A percentile compares a stretch with the other conserved stretches of the same genome.
Evolutionary conservation across 2,329 filamentous ascomycete species (phyloP).

Genomic region (Colletotrichum salicis): DNA sequence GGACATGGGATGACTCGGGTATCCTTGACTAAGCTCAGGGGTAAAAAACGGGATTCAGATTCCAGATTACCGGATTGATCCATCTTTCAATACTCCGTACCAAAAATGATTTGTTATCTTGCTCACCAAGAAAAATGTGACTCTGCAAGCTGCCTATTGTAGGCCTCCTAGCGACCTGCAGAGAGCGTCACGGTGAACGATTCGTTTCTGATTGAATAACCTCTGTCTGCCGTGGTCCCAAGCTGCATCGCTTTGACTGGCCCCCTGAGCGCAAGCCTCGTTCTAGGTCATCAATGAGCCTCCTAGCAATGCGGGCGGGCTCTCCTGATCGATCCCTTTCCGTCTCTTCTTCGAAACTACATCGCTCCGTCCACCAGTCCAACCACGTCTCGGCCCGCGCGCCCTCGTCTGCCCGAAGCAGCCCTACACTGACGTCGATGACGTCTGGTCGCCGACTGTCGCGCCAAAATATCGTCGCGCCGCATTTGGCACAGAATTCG

Average conservation of each 20-base stretch:
- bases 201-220: neutral
- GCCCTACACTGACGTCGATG: constrained; percentile 72
- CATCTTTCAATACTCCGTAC: neutral
- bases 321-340: constrained; percentile 42
- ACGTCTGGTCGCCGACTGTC: constrained; percentile 62
- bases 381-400: constrained; percentile 68
- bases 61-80: neutral
- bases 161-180: neutral
- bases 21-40: neutral
- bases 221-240: neutral
- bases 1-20: constrained; percentile 13
- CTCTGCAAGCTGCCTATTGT: neutral
- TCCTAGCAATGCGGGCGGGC: constrained; percentile 40
- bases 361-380: constrained; percentile 67
- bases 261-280: constrained; percentile 37
- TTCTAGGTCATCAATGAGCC: constrained; percentile 43
- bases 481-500: constrained; percentile 71
- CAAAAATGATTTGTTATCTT: neutral
- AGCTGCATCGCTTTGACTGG: neutral
- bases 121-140: neutral
- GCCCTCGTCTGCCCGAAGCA: constrained; percentile 62
- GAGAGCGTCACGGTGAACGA: neutral
- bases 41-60: neutral
- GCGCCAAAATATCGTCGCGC: constrained; percentile 73
- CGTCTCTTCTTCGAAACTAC: constrained; percentile 70